Conservation (phyloP, 352 stramenopile genomes). For the Globisporangium heterothallicum region DNA sequence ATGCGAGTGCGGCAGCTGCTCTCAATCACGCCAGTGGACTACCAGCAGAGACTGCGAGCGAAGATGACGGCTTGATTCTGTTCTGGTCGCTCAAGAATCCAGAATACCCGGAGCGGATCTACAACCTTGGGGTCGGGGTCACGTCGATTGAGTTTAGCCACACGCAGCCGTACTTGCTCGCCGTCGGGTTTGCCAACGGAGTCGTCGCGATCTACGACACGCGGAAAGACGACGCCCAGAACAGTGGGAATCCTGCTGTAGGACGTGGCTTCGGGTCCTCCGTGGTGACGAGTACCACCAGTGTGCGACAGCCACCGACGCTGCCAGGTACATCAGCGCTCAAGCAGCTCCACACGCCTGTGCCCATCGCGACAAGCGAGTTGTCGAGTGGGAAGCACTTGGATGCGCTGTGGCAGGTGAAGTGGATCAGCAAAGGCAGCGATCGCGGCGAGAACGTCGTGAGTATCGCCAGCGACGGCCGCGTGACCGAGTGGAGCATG, state of each 20-base stretch:
- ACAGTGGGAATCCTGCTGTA: too few species aligned
- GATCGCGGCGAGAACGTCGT: slow-evolving; percentile 86
- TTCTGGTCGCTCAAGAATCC: slow-evolving; percentile 94
- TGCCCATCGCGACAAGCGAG: slow-evolving; percentile 53
- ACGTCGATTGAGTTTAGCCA: slow-evolving; percentile 89
- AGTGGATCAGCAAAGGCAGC: slow-evolving; percentile 87
- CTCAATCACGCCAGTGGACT: too few species aligned
- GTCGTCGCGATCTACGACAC: slow-evolving; percentile 91
- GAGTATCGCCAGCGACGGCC: slow-evolving; percentile 87
- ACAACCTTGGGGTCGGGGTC: slow-evolving; percentile 65
- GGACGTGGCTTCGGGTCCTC: too few species aligned
- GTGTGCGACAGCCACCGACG: slow-evolving; percentile 2
- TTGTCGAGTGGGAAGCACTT: slow-evolving; percentile 72
- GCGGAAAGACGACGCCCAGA: slow-evolving; percentile 42
- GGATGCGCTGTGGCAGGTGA: slow-evolving; percentile 90
- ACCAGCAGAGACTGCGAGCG: too few species aligned
- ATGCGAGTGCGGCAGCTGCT: too few species aligned
- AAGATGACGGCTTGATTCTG: slow-evolving; percentile 77
- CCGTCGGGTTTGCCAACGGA: slow-evolving; percentile 87
- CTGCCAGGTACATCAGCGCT: background rate
- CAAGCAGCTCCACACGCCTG: slow-evolving; percentile 19
- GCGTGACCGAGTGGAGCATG: slow-evolving; percentile 91
- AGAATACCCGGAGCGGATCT: slow-evolving; percentile 88
- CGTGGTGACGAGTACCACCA: background rate
- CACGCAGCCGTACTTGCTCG: slow-evolving; percentile 83